Evolutionary conservation across 139 green algal genomes (phyloP).

Genomic region (Axilococcus clingmanii): DNA sequence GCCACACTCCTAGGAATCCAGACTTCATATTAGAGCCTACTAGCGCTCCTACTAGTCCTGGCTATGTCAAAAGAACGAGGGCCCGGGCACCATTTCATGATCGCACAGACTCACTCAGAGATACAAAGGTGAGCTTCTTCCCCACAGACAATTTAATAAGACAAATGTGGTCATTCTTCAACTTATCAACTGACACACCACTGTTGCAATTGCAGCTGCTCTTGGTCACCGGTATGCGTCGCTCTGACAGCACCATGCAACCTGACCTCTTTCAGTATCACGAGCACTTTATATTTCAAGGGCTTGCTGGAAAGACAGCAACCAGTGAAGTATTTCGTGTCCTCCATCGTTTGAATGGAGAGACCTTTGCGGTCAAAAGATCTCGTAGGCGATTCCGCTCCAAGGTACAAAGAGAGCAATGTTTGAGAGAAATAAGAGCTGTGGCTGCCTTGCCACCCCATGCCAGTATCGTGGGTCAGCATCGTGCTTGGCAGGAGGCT

Average conservation of each 20-base stretch:
- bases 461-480: slow-evolving; percentile 61
- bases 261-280: slow-evolving; percentile 56
- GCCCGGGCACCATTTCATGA: neutral
- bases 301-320: slow-evolving; percentile 41
- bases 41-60: neutral
- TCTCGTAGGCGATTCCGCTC: slow-evolving; percentile 26
- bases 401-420: slow-evolving; percentile 38
- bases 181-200: neutral
- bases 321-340: slow-evolving; percentile 54
- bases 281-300: slow-evolving; percentile 62
- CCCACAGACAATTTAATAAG: neutral
- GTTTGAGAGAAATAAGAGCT: slow-evolving; percentile 54
- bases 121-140: slow-evolving; percentile 8
- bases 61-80: neutral
- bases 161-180: neutral
- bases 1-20: too few relatives aligned
- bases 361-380: slow-evolving; percentile 51
- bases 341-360: slow-evolving; percentile 27
- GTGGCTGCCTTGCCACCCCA: slow-evolving; percentile 51
- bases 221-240: slow-evolving; percentile 46
- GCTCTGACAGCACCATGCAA: slow-evolving; percentile 36
- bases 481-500: slow-evolving; percentile 70
- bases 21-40: too few relatives aligned
- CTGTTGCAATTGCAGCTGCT: slow-evolving; percentile 33
- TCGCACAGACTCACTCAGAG: slow-evolving; percentile 4